A percentile compares a stretch with the other conserved stretches of the same genome.
These are phyloP conservation scores for Ilyonectria mors-panacis DNA, from an alignment of 2,329 filamentous ascomycete genomes.

Conservation along the genomic window DNA sequence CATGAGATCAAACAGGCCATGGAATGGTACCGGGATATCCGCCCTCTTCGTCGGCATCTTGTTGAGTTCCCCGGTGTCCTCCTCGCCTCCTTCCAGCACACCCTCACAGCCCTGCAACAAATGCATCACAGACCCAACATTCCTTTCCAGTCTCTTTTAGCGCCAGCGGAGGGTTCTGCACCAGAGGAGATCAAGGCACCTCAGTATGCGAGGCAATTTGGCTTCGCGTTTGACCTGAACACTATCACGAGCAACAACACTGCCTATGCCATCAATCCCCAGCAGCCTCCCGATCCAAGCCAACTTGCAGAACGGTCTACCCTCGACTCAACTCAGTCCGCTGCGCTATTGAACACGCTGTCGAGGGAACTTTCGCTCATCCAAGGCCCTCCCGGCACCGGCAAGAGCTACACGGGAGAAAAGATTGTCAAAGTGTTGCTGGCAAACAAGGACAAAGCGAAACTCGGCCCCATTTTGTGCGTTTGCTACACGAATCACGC, in stretches of 20 bases:
- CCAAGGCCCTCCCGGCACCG: conserved; percentile 79
- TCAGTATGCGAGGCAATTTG: conserved; percentile 62
- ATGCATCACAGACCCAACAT: conserved; percentile 25
- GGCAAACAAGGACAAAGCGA: conserved; percentile 53
- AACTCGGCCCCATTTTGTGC: conserved; percentile 61
- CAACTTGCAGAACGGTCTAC: conserved; percentile 49
- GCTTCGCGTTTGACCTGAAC: conserved; percentile 65
- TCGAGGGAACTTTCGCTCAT: conserved; percentile 70
- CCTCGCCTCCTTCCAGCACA: conserved; percentile 29
- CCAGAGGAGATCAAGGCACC: conserved; percentile 54
- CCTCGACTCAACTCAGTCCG: conserved; percentile 67
- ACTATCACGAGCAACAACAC: conserved; percentile 47
- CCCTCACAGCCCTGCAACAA: conserved; percentile 22
- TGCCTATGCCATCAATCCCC: conserved; percentile 2
- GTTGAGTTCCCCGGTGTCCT: conserved; percentile 35
- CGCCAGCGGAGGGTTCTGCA: background rate
- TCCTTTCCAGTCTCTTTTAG: conserved; percentile 31
- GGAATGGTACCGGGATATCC: background rate
- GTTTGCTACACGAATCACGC: conserved; percentile 68
- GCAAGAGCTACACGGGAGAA: conserved; percentile 74
- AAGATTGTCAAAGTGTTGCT: conserved; percentile 69
- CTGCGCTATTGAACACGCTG: conserved; percentile 68
- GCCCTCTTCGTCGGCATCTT: conserved; percentile 4
- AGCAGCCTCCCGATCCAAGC: conserved; percentile 29
- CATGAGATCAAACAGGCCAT: background rate